Evolutionary conservation across 768 basidiomycete genomes (phyloP), one percentile per base, ranked within the genome.

Genomic region (Tylopilus rubrobrunneus): DNA sequence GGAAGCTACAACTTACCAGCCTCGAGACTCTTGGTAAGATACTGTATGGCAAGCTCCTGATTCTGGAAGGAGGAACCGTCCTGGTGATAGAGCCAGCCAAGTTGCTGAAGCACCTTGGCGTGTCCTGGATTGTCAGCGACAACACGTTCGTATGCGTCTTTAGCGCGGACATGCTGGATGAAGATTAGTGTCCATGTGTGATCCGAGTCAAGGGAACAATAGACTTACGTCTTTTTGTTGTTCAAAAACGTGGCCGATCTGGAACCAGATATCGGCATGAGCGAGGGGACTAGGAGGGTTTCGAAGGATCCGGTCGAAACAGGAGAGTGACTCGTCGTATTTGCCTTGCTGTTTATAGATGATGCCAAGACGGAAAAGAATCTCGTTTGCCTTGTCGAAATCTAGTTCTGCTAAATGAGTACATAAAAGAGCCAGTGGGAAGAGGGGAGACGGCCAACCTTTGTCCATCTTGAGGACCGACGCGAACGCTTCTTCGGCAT

Each of bases 291-390:
- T 87, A 33, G 96, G 97, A 4, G 97, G 97, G 65, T 91, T 95
- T 57, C 90, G 89, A 49, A 98, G 85, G 58, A 99, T 98, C 67
- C 91, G 91, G 66, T 95, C 91, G 76, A 98, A 98, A 74, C 97
- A 98, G 50, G 82, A 81, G 3, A 99, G 78, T 11, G 86, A 89
- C 12, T 93, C 89, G 2, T 83, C 75, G 62, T 92, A 98, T 74
- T 98, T 98, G 63, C 89, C 86, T 67, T 98, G 96, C 66, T 98
- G 96, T 75, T 99, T 98, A 80, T 98, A 98, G 57, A 99, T 99
- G 67, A 99, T 98, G 34, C 97, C 97, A 14, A 99, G 80, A 33
- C 97, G 86, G 76, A 98, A 99, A 28, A 96, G 86, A 58, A 99
- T 98, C 68, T 99, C 97, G 68, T 98, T 98, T 43, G 94, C 89